Evolutionary conservation across 768 basidiomycete genomes (phyloP), one percentile per base, ranked within the genome.

Genomic region (Calocera cornea): DNA sequence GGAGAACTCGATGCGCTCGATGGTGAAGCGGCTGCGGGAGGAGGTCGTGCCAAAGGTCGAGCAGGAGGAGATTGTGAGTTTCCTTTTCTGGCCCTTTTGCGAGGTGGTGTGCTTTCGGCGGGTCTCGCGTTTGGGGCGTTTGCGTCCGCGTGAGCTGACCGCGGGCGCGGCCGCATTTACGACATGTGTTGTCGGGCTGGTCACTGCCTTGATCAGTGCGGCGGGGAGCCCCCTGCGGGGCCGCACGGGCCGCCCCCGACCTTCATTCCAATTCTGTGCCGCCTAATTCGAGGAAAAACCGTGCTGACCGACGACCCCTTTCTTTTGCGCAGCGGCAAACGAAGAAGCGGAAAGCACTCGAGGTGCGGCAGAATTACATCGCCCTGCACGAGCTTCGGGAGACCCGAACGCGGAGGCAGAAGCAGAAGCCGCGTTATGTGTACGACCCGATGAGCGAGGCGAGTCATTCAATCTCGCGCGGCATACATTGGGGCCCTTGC

Each of bases 321-420:
- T 64, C 29, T 1, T 40, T 29, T 8, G 7, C n/a, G 40, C 63
- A 93, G 91, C 85, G 89, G 65, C 83, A 90, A 41, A 84, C 86
- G 74, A 86, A 83, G 73, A 84, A 81, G 27, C 83, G 85, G 69
- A 85, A 82, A 77, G 88, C 86, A 77, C 80, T 89, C 64, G 86
- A 90, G 73, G 85, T 89, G 73, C 82, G 81, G 60, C 80, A 84
- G 50, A 74, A 78, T 86, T 67, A 78, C 22, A 41, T 87, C 70
- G 88, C 86, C 22, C 89, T 90, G 74, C 85, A 87, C 40, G 90
- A 91, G 74, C 78, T 90, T 68, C 83, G 90, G 69, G 85, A 87
- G 76, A 92, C 89, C 31, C 83, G 91, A 68, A 92, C 90, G 22
- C 82, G 90, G 68, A 82, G 87, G 65, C 83, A 84, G 76, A 85